Evolutionary conservation across 1,284 basidiomycete genomes (phyloP), one percentile per base, ranked within the genome.

Genomic region (Ustilago bromivora): DNA sequence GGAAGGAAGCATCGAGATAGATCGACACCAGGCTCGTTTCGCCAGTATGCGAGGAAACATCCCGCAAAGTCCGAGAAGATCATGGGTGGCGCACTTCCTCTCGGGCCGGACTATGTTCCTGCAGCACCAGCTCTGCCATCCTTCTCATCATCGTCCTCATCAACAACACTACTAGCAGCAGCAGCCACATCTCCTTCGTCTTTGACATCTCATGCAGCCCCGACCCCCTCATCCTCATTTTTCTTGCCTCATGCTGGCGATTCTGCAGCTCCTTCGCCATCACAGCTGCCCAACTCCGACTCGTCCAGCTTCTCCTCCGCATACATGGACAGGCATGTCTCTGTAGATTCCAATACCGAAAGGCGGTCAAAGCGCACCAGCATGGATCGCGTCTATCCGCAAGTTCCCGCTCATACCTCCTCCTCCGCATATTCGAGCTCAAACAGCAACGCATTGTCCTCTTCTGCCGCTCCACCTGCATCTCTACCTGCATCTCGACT

Each of bases 61-160:
- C 43, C 19, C n/a, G 17, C n/a, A n/a, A 46, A 46, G 43, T 7
- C 43, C 43, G 43, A 46, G n/a, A 17, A 46, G 43, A 47, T 17
- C 36, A 70, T 70, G 67, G 65, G 67, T 35, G 57, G 53, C 34
- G 19, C 12, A 23, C 61, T 61, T 61, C 67, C 67, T 38, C 17
- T 64, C n/a, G 64, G 67, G 67, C 61, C 67, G 46, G 67, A 70
- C 53, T 64, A 57, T 38, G 58, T 40, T 35, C 61, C 60, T 12
- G 41, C 23, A 58, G 43, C 9, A 6, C 28, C 15, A 57, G 15
- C 32, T n/a, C 40, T 19, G 38, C 19, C 59, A 34, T 43, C 58
- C 2, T n/a, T 31, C 12, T 23, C 53, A 32, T 19, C 51, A 34
- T 49, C 61, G 13, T n/a, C 60, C 19, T 51, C 61, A 32, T 32